These are phyloP conservation scores for Sideroxylon spinosum DNA, from an alignment of 179 eudicot species.

Conservation along the genomic window DNA sequence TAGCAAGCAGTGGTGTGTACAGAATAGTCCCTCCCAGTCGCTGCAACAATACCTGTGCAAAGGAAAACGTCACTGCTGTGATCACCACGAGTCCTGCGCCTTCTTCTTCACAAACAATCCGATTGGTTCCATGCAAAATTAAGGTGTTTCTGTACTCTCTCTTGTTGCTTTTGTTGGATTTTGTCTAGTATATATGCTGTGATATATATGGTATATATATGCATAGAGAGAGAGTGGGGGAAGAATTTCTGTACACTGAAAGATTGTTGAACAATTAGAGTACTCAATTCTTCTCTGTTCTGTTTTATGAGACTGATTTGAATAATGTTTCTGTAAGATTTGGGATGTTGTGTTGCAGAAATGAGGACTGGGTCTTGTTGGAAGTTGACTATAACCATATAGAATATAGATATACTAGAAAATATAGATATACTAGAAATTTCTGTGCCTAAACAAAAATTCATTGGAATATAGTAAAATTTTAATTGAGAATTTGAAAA, in stretches of 20 bases:
- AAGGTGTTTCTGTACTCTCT: conserved; percentile 23
- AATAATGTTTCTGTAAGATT: background rate
- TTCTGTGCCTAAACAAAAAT: too few relatives aligned
- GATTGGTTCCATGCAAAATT: conserved; percentile 19
- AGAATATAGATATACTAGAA: too few relatives aligned
- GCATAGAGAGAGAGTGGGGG: too few relatives aligned
- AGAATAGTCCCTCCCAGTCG: conserved; percentile 68
- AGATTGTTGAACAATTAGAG: background rate
- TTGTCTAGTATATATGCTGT: conserved; percentile 4
- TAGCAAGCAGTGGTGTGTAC: conserved; percentile 73
- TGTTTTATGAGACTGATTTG: background rate
- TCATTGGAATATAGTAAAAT: too few relatives aligned
- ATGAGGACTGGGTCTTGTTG: too few relatives aligned
- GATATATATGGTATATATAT: background rate
- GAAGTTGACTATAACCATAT: too few relatives aligned
- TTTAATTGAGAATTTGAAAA: too few relatives aligned
- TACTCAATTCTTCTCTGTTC: background rate
- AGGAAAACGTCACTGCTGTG: conserved; percentile 37
- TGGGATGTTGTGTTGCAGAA: too few relatives aligned
- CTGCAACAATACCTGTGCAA: conserved; percentile 56
- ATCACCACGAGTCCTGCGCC: conserved; percentile 20
- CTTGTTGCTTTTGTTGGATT: conserved; percentile 20
- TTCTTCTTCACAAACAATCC: conserved; percentile 25
- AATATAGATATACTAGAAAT: too few relatives aligned
- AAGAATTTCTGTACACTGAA: background rate